Evolutionary conservation across 1,139 yeast species (phyloP).

Genomic region (Hemisphaericaspora subhashii): DNA sequence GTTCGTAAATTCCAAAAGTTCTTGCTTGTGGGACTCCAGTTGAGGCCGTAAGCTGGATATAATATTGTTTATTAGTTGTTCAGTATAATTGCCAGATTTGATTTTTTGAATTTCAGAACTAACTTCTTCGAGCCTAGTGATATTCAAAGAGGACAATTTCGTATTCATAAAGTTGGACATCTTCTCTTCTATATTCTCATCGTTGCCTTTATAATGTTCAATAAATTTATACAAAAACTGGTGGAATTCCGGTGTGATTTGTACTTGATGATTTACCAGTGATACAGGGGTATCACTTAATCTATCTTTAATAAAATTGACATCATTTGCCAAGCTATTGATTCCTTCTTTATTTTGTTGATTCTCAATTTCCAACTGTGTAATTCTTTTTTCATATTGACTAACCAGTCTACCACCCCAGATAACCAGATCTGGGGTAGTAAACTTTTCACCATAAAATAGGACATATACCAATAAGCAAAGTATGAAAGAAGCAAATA

Average conservation of each 20-base stretch:
- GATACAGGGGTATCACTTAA: slow-evolving; percentile 26
- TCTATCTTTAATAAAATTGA: background rate
- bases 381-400: too few species aligned
- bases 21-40: too few species aligned
- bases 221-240: slow-evolving; percentile 36
- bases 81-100: slow-evolving; percentile 23
- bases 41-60: background rate
- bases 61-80: slow-evolving; percentile 22
- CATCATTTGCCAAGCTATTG: too few species aligned
- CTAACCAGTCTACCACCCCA: too few species aligned
- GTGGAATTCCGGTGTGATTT: slow-evolving; percentile 42
- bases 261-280: slow-evolving; percentile 35
- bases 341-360: slow-evolving; percentile 9
- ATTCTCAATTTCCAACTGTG: background rate
- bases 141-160: slow-evolving; percentile 7
- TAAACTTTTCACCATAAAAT: slow-evolving; percentile 1
- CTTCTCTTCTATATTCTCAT: slow-evolving; percentile 12
- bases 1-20: slow-evolving; percentile 9
- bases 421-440: too few species aligned
- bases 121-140: slow-evolving; percentile 8
- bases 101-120: slow-evolving; percentile 24
- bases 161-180: slow-evolving; percentile 6
- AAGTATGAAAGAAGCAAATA: background rate
- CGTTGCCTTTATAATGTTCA: slow-evolving; percentile 29
- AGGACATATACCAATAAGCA: background rate